These are phyloP conservation scores for Phialophora tarda DNA, from an alignment of 2,329 filamentous ascomycete genomes.

Conservation along the genomic window DNA sequence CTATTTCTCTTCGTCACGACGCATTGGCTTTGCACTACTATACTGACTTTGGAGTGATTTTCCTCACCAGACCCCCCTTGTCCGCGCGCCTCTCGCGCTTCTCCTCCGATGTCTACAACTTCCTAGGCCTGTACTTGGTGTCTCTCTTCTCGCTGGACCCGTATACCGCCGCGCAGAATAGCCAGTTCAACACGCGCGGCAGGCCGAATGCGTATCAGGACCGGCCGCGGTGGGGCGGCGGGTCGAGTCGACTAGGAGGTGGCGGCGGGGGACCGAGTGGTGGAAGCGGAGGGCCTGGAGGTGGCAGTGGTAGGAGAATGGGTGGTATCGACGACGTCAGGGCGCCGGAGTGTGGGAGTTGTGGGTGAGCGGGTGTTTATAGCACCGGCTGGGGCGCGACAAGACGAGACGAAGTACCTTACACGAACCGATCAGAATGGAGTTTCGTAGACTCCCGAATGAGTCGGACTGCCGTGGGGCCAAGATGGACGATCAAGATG, in stretches of 20 bases:
- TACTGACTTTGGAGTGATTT: too few species aligned
- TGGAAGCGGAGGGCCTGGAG: conserved; percentile 43
- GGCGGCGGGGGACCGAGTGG: conserved; percentile 42
- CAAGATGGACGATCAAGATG: too few species aligned
- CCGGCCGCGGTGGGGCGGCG: conserved; percentile 39
- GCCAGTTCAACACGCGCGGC: conserved; percentile 52
- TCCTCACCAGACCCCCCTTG: conserved; percentile 49
- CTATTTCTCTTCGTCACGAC: too few species aligned
- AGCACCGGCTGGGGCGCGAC: not conserved
- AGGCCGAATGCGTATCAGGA: conserved; percentile 42
- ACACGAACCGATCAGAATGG: too few species aligned
- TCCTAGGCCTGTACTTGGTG: conserved; percentile 56
- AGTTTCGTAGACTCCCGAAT: too few species aligned
- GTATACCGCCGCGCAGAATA: conserved; percentile 53
- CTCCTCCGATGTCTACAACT: conserved; percentile 52
- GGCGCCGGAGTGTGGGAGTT: conserved; percentile 55
- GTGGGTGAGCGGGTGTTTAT: conserved; percentile 37
- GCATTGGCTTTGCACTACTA: too few species aligned
- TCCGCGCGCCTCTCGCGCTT: conserved; percentile 51
- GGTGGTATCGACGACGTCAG: conserved; percentile 56
- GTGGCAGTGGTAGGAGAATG: conserved; percentile 47
- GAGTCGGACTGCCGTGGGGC: too few species aligned
- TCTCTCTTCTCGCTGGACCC: conserved; percentile 57
- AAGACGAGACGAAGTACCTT: not conserved
- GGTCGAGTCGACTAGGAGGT: conserved; percentile 34